These are phyloP conservation scores for Glycine latifolia DNA, from an alignment of 306 rosid species.

Conservation along the genomic window DNA sequence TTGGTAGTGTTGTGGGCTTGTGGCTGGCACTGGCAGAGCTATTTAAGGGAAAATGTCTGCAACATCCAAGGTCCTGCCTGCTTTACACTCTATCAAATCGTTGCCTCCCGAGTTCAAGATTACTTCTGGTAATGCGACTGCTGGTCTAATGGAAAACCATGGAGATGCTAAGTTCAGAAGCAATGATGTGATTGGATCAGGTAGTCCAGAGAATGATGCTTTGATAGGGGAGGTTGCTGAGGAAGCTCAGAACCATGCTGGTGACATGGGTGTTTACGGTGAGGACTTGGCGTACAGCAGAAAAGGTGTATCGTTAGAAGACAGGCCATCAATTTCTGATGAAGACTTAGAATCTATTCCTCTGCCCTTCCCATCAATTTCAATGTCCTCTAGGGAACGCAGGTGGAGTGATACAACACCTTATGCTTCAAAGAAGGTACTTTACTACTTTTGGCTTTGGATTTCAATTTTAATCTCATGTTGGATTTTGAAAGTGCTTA, in stretches of 20 bases:
- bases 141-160: slow-evolving; percentile 48
- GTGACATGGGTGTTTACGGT: slow-evolving; percentile 56
- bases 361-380: slow-evolving; percentile 61
- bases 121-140: slow-evolving; percentile 17
- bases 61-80: slow-evolving; percentile 54
- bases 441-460: slow-evolving; percentile 39
- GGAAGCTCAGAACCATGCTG: slow-evolving; percentile 48
- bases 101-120: slow-evolving; percentile 70
- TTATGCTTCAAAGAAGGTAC: slow-evolving; percentile 85
- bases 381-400: slow-evolving; percentile 62
- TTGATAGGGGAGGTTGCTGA: slow-evolving; percentile 47
- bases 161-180: slow-evolving; percentile 51
- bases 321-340: slow-evolving; percentile 57
- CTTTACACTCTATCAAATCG: slow-evolving; percentile 69
- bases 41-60: slow-evolving; percentile 60
- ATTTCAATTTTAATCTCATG: slow-evolving; percentile 29
- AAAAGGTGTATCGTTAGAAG: slow-evolving; percentile 53
- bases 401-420: slow-evolving; percentile 90
- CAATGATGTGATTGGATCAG: slow-evolving; percentile 42
- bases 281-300: slow-evolving; percentile 80
- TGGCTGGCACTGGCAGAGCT: slow-evolving; percentile 56
- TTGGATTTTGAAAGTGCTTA: slow-evolving; percentile 12
- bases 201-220: slow-evolving; percentile 58
- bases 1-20: slow-evolving; percentile 3
- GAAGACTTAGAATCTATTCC: slow-evolving; percentile 68